Base-by-base conservation (phyloP, 2,329 filamentous ascomycete genomes). In the Neonectria hederae region DNA sequence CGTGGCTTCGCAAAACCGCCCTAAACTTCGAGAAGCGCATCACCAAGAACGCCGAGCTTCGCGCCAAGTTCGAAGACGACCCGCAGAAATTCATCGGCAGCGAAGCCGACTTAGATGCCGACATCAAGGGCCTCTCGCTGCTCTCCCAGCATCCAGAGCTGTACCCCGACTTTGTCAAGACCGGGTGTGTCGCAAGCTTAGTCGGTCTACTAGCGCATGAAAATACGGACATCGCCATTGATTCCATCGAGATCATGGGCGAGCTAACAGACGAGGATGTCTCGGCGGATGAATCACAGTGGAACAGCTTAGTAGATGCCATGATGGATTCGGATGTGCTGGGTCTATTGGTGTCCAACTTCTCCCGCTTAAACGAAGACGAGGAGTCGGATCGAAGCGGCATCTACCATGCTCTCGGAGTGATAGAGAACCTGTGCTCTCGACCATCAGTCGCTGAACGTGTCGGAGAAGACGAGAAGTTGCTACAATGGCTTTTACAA, bases 231-330 rank as follows among this genome's bases (percentile, higher is more conserved):
- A 97, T 99, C 69, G 94, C 96, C 11, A 97, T 98, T 72, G 92
- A 91, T 67, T 92, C 91, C 0, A 90, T 97, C 54, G 92, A 98
- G 80, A 92, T 97, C 51, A 88, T 99, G 54, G 90, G 89, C 60
- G 96, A 99, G 80, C 82, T 98, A 70, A 97, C 93, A 14, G 96
- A 98, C 73, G 94, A 99, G 76, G 95, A 98, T 75, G 93, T 97
- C 2, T 86, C 90, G 45, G 93, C 92, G 2, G 89, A 91, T 64
- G 90, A 94, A 71, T 88, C 88, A 59, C 89, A 97, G 73, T 97
- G 94, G 93, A 88, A 91, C 65, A 83, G 80, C 1, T 80, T 99
- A 9, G 93, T 94, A 0, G 88, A 87, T 77, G 89, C 84, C 4
- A 78, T 90, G 72, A 75, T 91, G 5, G 87, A 89, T 45, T 88